These are phyloP conservation scores for Orbilia quercus DNA, from an alignment of 2,329 filamentous ascomycete species.

Conservation along the genomic window DNA sequence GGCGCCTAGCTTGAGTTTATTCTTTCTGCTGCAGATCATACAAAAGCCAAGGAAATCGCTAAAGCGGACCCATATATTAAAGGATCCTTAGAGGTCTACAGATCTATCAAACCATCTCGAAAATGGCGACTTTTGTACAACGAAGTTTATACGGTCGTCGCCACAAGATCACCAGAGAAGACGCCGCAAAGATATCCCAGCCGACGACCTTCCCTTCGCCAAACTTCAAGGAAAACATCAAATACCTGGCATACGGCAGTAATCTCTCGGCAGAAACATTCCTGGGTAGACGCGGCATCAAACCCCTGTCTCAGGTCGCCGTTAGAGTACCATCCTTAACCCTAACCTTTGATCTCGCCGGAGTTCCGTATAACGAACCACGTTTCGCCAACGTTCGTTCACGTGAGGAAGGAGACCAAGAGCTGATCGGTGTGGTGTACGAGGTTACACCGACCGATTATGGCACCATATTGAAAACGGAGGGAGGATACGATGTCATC, in stretches of 20 bases:
- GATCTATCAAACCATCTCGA: background rate
- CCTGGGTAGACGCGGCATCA: conserved; percentile 79
- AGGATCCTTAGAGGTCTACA: background rate
- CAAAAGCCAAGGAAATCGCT: background rate
- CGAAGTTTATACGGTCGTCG: conserved; percentile 40
- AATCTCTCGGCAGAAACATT: conserved; percentile 85
- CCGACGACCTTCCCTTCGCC: conserved; percentile 48
- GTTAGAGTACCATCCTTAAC: conserved; percentile 82
- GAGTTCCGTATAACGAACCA: conserved; percentile 86
- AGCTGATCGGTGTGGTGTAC: conserved; percentile 92
- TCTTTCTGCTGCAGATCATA: background rate
- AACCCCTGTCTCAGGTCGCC: conserved; percentile 81
- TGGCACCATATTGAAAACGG: conserved; percentile 85
- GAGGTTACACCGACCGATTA: conserved; percentile 88
- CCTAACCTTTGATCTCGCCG: conserved; percentile 86
- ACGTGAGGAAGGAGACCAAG: conserved; percentile 72
- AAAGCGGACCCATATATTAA: background rate
- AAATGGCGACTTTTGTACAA: conserved; percentile 31
- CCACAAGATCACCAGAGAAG: conserved; percentile 31
- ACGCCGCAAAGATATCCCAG: conserved; percentile 32
- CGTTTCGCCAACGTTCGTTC: conserved; percentile 86
- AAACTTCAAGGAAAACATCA: conserved; percentile 67
- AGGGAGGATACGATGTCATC: conserved; percentile 90
- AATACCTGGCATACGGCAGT: conserved; percentile 91
- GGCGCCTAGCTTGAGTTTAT: background rate